Evolutionary conservation across 108 stramenopile species (phyloP), one percentile per base, ranked within the genome.

Genomic region (Discostella pseudostelligera): DNA sequence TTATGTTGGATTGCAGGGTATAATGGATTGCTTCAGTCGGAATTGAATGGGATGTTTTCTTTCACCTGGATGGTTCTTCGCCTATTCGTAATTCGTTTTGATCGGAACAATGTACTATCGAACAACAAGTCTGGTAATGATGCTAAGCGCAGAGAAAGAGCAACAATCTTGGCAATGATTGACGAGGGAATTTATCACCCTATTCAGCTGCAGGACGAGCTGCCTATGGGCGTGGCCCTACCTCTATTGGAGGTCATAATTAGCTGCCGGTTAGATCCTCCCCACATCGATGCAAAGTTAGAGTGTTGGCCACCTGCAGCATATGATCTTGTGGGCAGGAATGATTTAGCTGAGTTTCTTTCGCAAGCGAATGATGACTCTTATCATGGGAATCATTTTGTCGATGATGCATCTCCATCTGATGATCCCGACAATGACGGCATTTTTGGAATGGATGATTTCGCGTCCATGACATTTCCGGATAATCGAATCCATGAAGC

Each of bases 401-500:
- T 47, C 21, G 45, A 28, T 24, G 53, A 44, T 55, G 48, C 37
- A 26, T 8, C 67, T 53, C 20, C 67, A n/a, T 43, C 65, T 35
- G 61, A 62, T 21, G 84, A 83, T 50, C 35, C 46, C 2, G 93
- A 96, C 68, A 66, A 73, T 29, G 95, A 96, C 72, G 96, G 96
- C 12, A 64, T 98, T 39, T 53, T 76, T 9, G 74, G 71, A 10
- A 45, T 96, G 21, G 93, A 95, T 62, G 47, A 78, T n/a, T 69
- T 64, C 42, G 88, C 93, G 4, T 71, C 93, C 5, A 84, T 97
- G 81, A 86, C 94, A 20, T 97, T 96, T 48, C 93, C 92, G 36
- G 73, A 84, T 32, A 93, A 88, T 62, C 84, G 95, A 20, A 84
- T 97, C 16, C 76, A 74, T 16, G 95, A 97, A 78, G 97, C 86